Evolutionary conservation across 2,329 filamentous ascomycete species (phyloP), one percentile per base, ranked within the genome.

Genomic region (Penicillium sp.): DNA sequence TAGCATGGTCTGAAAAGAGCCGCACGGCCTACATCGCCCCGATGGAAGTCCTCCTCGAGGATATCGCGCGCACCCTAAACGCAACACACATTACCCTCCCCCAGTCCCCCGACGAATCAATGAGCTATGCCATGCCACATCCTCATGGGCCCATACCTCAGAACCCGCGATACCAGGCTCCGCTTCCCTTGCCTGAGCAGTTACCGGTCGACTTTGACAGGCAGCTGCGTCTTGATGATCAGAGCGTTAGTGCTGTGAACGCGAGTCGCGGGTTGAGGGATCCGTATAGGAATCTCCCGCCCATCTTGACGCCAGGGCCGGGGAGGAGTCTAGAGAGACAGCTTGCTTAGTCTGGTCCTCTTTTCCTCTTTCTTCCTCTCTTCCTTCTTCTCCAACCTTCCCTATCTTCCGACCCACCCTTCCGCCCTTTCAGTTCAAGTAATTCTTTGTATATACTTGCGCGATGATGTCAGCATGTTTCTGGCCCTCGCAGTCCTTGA

Each of bases 21-120:
- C 87, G 87, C 47, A 89, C 92, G 5, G 93, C 93, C 0, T 98
- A 97, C 75, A 95, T 98, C 64, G 95, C 92, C 64, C 94, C 94
- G 0, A 98, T 98, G 94, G 91, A 97, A 61, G 85, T 97, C 2
- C 80, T 97, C 13, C 83, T 98, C 11, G 86, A 90, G 30, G 94
- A 98, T 71, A 96, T 98, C 60, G 90, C 88, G 30, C 86, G 90
- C 64, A 93, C 90, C 0, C 81, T 97, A 0, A 86, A 88, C 23
- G 92, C 92, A 0, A 78, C 79, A 1, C 85, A 87, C 29, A 86
- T 97, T n/a, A 83, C 85, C 5, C 83, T 97, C 0, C 92, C 92
- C 0, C 89, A 75, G n/a, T 71, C 71, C 26, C 71, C 74, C 13
- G 68, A 73, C 38, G 71, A 70, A 26, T 65, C 71, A 11, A 64